Base-by-base conservation (phyloP, 352 stramenopile species). In the Phytophthora pseudosyringae region DNA sequence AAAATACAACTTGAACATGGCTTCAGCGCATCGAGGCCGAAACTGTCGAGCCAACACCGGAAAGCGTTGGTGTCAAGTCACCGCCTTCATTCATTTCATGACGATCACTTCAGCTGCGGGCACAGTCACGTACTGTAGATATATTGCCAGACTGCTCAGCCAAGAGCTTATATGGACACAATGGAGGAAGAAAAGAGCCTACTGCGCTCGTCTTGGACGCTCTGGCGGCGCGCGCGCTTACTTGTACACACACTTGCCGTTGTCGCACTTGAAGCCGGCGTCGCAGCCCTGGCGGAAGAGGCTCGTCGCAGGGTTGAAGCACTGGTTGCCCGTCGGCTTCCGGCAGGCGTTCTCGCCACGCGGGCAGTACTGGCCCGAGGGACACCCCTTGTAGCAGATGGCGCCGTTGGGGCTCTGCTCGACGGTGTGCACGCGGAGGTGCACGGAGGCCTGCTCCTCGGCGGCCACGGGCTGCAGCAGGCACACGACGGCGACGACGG, bases 251-350 rank as follows among this genome's bases (percentile, higher is more conserved):
- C 69, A 77, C 52, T 74, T 71, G 59, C 58, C 53, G 46, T 71
- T 66, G 25, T n/a, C 46, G 51, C 69, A 77, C 56, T 59, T 67
- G 64, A 77, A 77, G n/a, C 66, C 70, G 3, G 50, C 4, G 29
- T 48, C 56, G 44, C 70, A 78, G 32, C 45, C 58, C 5, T 40
- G 5, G 12, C 52, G 43, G 53, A 67, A 78, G 18, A 54, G 32
- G 33, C 60, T 56, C 16, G 66, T 78, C 28, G 70, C 70, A 7
- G 70, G 66, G 46, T 78, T 78, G 57, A 78, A 75, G 61, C 70
- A 73, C 57, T 70, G 36, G 43, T 28, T 44, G 15, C 33, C 38
- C 2, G 39, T 46, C 2, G 65, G 59, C 3, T 51, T 16, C n/a
- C 60, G 60, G 58, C 70, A 78, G 4, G 35, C 39, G 38, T 32